Conservation (phyloP, 2,329 filamentous ascomycete genomes). For the Alternaria incomplexa region DNA sequence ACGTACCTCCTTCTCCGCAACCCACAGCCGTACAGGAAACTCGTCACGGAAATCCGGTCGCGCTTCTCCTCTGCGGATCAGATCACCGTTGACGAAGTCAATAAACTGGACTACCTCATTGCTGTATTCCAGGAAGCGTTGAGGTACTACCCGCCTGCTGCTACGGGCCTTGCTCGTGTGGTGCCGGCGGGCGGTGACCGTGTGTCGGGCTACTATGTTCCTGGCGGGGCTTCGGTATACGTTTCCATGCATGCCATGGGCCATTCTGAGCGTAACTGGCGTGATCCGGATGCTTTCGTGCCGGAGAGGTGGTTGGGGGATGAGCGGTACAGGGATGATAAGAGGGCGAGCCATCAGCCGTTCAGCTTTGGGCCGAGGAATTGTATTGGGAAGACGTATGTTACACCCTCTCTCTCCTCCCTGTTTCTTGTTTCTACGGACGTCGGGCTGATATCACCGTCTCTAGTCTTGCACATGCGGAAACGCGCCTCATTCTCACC, state of each 20-base stretch:
- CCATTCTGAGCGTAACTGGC: constrained; percentile 37
- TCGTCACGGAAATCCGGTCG: constrained; percentile 31
- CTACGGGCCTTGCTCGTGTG: constrained; percentile 37
- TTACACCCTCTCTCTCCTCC: background rate
- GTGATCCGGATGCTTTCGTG: constrained; percentile 29
- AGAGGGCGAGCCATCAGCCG: constrained; percentile 34
- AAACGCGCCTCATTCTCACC: constrained; percentile 37
- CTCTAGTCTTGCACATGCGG: constrained; percentile 28
- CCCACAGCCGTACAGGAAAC: constrained; percentile 18
- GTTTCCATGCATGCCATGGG: constrained; percentile 41
- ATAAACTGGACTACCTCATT: constrained; percentile 35
- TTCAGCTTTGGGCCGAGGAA: constrained; percentile 38
- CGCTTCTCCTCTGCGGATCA: constrained; percentile 21
- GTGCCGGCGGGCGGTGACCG: constrained; percentile 30
- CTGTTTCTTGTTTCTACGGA: constrained; percentile 1
- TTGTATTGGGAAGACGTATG: constrained; percentile 43
- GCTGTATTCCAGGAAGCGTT: constrained; percentile 36
- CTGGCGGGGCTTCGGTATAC: constrained; percentile 33
- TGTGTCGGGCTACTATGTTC: constrained; percentile 36
- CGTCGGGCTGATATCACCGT: background rate
- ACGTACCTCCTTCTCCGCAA: constrained; percentile 51
- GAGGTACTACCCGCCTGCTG: constrained; percentile 36
- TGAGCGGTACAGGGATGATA: constrained; percentile 42
- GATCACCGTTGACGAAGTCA: constrained; percentile 36
- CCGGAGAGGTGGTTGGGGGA: constrained; percentile 50